Conservation (phyloP, 2,329 filamentous ascomycete genomes). For the Arthrinium phaeospermum region DNA sequence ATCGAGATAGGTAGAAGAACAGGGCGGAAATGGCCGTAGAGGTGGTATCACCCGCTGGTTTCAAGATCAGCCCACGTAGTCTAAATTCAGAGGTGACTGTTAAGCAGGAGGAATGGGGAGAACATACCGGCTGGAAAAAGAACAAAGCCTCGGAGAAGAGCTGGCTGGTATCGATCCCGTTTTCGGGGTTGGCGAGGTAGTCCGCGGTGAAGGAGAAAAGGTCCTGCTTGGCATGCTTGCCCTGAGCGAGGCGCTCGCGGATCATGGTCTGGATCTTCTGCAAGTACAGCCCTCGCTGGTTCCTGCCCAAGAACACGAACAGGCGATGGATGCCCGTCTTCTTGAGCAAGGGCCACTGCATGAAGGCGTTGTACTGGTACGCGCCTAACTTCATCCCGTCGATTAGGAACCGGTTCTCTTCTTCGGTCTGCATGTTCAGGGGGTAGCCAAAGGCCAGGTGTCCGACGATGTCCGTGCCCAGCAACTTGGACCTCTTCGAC, state of each 20-base stretch:
- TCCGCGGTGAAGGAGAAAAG: conserved; percentile 25
- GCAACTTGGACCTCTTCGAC: neutral
- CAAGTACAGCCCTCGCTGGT: conserved; percentile 14
- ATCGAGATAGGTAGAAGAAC: neutral
- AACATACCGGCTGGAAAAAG: neutral
- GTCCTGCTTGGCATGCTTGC: conserved; percentile 25
- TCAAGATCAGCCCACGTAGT: neutral
- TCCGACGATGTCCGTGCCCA: neutral
- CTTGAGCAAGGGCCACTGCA: conserved; percentile 28
- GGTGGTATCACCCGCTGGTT: neutral
- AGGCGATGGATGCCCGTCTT: conserved; percentile 23
- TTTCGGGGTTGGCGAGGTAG: neutral
- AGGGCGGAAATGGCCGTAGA: neutral
- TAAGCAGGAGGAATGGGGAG: neutral
- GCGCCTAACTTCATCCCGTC: conserved; percentile 19
- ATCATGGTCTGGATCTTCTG: conserved; percentile 26
- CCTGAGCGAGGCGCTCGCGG: conserved; percentile 13
- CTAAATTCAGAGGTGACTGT: too few species aligned
- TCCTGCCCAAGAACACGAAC: neutral
- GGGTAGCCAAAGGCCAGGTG: neutral
- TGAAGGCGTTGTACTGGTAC: conserved; percentile 25
- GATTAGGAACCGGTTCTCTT: conserved; percentile 20
- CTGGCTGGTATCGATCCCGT: neutral
- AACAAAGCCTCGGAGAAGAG: neutral
- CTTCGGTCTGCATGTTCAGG: neutral